A percentile compares a stretch with the other conserved stretches of the same genome.
These are phyloP conservation scores for Aureobasidium sp. DNA, from an alignment of 2,329 filamentous ascomycete species.

Conservation along the genomic window DNA sequence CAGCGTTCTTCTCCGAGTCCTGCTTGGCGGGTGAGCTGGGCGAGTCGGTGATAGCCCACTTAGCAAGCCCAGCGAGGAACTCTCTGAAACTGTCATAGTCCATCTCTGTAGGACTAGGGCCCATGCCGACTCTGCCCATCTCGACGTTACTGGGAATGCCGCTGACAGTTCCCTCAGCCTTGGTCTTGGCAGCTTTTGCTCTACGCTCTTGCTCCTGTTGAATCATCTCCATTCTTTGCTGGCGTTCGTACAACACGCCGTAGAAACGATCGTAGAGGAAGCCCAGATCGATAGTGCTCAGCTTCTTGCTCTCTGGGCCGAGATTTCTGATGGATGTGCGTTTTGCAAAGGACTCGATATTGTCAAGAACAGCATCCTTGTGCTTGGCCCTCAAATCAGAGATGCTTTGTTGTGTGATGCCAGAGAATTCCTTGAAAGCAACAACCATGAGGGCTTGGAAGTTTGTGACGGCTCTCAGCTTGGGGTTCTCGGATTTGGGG, in stretches of 20 bases:
- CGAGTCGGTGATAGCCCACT: constrained; percentile 93
- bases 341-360: constrained; percentile 98
- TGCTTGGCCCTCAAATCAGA: constrained; percentile 91
- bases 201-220: constrained; percentile 69
- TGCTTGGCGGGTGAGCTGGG: constrained; percentile 67
- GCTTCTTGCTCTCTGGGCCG: constrained; percentile 93
- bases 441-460: constrained; percentile 99
- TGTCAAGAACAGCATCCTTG: constrained; percentile 93
- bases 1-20: constrained; percentile 58
- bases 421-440: constrained; percentile 97
- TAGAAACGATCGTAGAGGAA: constrained; percentile 97
- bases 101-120: constrained; percentile 93
- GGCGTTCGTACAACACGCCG: constrained; percentile 88
- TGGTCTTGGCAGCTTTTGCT: constrained; percentile 68
- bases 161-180: constrained; percentile 55
- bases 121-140: constrained; percentile 87
- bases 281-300: constrained; percentile 87
- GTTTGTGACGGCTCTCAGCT: constrained; percentile 90
- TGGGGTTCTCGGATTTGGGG: constrained; percentile 94
- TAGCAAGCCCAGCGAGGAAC: constrained; percentile 87
- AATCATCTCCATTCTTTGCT: constrained; percentile 82
- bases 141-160: constrained; percentile 65
- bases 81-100: constrained; percentile 97
- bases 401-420: constrained; percentile 93
- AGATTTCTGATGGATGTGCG: constrained; percentile 96